Conservation (phyloP, 2,329 filamentous ascomycete species). For the Anthostomella pinea region DNA sequence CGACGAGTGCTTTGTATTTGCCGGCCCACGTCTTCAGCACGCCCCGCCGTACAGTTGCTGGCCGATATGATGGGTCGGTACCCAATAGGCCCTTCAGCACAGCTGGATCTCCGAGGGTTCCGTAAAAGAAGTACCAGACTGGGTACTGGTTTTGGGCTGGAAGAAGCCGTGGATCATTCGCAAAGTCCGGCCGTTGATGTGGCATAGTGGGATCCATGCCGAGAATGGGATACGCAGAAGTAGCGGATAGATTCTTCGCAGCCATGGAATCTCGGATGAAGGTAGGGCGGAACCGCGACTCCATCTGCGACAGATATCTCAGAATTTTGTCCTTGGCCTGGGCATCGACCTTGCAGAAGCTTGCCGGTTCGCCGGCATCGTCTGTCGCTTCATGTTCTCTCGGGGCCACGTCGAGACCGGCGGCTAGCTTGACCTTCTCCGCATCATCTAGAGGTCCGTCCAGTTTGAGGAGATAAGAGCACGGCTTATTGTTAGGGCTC, state of each 20-base stretch:
- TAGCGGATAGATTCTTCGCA: conserved; percentile 8
- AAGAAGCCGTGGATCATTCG: neutral
- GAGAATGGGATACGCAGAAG: conserved; percentile 7
- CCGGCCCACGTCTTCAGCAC: conserved; percentile 7
- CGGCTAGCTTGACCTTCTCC: conserved; percentile 3
- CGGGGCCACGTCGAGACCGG: conserved; percentile 4
- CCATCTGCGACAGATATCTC: neutral
- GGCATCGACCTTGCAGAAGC: conserved; percentile 1
- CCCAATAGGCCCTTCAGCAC: conserved; percentile 32
- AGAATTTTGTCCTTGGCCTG: conserved; percentile 6
- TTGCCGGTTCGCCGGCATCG: neutral
- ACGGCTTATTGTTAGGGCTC: too few relatives aligned
- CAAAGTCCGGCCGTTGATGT: conserved; percentile 1
- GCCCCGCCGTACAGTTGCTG: conserved; percentile 5
- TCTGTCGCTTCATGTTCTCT: neutral
- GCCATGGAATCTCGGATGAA: conserved; percentile 8
- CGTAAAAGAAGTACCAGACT: conserved; percentile 44
- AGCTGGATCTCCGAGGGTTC: conserved; percentile 32
- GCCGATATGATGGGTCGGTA: conserved; percentile 1
- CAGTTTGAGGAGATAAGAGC: neutral
- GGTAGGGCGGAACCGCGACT: conserved; percentile 1
- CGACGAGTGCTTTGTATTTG: conserved; percentile 8
- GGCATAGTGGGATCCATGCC: conserved; percentile 10
- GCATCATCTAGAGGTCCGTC: neutral
- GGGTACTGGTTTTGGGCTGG: conserved; percentile 19